Conservation (phyloP, 306 rosid genomes). For the Heteromeles arbutifolia region DNA sequence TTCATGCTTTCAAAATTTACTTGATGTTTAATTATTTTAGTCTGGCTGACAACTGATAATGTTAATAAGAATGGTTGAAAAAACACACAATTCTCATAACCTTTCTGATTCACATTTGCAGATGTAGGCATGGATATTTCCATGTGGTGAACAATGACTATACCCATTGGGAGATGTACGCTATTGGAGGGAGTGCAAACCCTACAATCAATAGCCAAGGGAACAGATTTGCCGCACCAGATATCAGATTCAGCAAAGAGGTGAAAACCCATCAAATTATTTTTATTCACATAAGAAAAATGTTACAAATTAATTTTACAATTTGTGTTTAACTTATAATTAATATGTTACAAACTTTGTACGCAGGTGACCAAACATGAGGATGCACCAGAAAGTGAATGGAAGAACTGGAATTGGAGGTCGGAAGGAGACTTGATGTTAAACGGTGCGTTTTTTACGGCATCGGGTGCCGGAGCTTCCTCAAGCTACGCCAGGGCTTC, state of each 20-base stretch:
- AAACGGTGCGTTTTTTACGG: constrained; percentile 84
- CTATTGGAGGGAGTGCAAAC: constrained; percentile 91
- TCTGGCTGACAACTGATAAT: background rate
- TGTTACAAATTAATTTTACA: background rate
- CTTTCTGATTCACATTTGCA: constrained; percentile 15
- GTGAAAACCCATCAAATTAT: constrained; percentile 13
- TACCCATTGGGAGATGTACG: constrained; percentile 99
- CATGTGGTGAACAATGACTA: constrained; percentile 99
- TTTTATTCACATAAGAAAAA: background rate
- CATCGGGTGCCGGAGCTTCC: constrained; percentile 82
- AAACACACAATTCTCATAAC: too few relatives aligned
- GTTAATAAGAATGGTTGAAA: background rate
- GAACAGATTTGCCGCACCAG: constrained; percentile 82
- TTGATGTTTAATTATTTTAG: background rate
- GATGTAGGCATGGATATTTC: constrained; percentile 95
- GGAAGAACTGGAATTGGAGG: constrained; percentile 93
- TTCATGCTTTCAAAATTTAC: background rate
- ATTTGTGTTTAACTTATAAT: background rate
- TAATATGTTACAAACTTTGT: background rate
- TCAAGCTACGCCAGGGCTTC: constrained; percentile 93
- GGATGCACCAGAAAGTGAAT: constrained; percentile 82
- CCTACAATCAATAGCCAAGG: constrained; percentile 98
- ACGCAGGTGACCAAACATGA: constrained; percentile 88
- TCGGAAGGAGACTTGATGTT: constrained; percentile 67
- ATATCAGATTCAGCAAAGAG: constrained; percentile 82